Evolutionary conservation across 441 rosid genomes (phyloP).

Genomic region (Eruca vesicaria): DNA sequence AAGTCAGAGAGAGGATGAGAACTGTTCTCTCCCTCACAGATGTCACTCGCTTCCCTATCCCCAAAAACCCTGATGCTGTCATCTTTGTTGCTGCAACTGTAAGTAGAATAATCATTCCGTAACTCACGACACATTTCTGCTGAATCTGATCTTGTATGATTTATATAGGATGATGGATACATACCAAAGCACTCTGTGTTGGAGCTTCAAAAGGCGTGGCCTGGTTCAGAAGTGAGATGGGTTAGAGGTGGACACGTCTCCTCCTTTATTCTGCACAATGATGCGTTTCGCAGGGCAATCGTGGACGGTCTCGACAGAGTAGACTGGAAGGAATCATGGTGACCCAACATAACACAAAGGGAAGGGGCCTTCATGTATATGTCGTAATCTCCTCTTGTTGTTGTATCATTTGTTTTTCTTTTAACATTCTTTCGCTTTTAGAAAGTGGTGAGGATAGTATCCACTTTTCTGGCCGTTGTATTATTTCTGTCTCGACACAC

Average conservation of each 20-base stretch:
- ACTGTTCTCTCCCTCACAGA: constrained; percentile 92
- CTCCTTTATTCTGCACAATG: constrained; percentile 75
- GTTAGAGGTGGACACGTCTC: constrained; percentile 96
- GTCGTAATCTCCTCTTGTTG: constrained; percentile 20
- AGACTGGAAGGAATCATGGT: constrained; percentile 41
- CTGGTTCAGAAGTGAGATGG: constrained; percentile 98
- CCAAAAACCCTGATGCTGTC: constrained; percentile 73
- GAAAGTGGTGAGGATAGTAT: not conserved
- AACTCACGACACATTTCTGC: not conserved
- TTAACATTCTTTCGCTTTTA: not conserved
- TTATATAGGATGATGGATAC: constrained; percentile 72
- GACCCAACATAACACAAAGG: not conserved
- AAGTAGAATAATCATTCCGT: constrained; percentile 41
- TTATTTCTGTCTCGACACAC: constrained; percentile 9
- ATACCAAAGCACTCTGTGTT: constrained; percentile 90
- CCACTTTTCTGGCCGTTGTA: not conserved
- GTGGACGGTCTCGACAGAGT: constrained; percentile 37
- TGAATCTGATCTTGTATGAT: not conserved
- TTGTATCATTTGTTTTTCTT: constrained; percentile 16
- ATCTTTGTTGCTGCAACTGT: constrained; percentile 97
- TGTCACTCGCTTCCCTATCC: constrained; percentile 94
- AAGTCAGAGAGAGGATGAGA: constrained; percentile 90
- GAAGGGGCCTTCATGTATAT: constrained; percentile 22
- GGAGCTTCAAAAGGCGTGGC: constrained; percentile 99
- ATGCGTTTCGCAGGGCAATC: constrained; percentile 62